These are phyloP conservation scores for Saturnispora sekii DNA, from an alignment of 805 yeast species.

Conservation along the genomic window DNA sequence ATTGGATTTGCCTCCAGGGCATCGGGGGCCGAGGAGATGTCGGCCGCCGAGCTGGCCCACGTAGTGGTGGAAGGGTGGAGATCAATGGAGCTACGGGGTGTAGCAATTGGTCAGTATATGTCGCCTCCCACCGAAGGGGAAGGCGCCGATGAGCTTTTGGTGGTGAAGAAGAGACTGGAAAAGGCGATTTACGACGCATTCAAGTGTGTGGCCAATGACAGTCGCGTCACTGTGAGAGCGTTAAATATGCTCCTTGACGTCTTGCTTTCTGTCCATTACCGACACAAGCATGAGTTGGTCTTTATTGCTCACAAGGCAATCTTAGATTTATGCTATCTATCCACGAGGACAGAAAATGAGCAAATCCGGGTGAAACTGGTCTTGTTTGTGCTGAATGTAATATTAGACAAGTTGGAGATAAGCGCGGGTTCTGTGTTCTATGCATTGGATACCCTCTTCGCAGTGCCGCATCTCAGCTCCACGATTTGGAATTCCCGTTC, in stretches of 20 bases:
- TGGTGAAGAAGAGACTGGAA: background rate
- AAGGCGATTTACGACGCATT: background rate
- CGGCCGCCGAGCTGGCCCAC: background rate
- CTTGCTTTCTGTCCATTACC: conserved; percentile 4
- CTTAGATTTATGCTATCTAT: conserved; percentile 1
- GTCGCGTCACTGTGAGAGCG: background rate
- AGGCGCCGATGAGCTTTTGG: background rate
- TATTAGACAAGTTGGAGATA: conserved; percentile 1
- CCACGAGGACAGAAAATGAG: background rate
- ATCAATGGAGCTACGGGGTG: background rate
- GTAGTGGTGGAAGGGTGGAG: background rate
- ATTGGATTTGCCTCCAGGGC: background rate
- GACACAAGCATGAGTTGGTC: background rate
- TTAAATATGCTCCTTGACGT: conserved; percentile 2
- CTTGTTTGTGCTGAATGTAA: background rate
- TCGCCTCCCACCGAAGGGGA: background rate
- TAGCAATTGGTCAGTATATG: background rate
- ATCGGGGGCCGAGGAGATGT: background rate
- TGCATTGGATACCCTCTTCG: conserved; percentile 1
- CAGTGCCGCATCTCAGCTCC: background rate
- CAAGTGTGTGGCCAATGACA: background rate
- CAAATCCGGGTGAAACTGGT: background rate
- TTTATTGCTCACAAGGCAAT: background rate
- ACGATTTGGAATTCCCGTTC: conserved; percentile 9
- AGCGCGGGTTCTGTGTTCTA: background rate